Base-by-base conservation (phyloP, 371 early-diverging fungal genomes). In the Phascolomyces articulosus region DNA sequence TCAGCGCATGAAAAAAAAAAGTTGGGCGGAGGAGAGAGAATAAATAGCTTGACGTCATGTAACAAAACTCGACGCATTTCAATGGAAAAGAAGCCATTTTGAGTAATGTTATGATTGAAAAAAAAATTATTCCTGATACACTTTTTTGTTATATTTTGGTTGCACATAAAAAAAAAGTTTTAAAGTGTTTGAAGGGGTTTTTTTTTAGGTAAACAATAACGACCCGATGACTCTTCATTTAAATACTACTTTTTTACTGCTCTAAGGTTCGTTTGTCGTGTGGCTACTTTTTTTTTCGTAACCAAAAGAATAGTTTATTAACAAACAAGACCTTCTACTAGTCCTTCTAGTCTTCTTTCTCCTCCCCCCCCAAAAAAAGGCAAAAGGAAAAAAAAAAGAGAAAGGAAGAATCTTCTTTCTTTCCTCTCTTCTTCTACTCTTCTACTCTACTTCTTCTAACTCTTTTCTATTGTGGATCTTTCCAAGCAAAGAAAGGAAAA, bases 131-230 rank as follows among this genome's bases (percentile, higher is more conserved):
- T 58, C 20, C 53, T 58, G 65, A 64, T 29, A 64, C 58, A 64
- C 58, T 58, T 58, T 34, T 9, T 34, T 34, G 11, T 34, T 34
- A 6, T 34, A 34, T 13, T 24, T 59, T 11, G 63, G 64, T 69
- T 41, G 62, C 51, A 69, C 65, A 56, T 21, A 58, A 21, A n/a
- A n/a, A n/a, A n/a, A n/a, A n/a, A n/a, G n/a, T n/a, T n/a, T 34
- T 23, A 48, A 61, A 65, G 61, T 64, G 69, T 69, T 69, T 69
- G 69, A 69, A 63, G 69, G 69, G 54, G 67, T 29, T n/a, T 20
- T 48, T 34, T 54, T 61, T 55, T n/a, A n/a, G n/a, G 55, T 56
- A 67, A 67, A 67, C 66, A 66, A 60, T 44, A 18, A 31, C n/a
- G 26, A 56, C 71, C 71, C 71, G 71, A 70, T 70, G 71, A 70